Base-by-base conservation (phyloP, 768 basidiomycete genomes). In the Podaxis sp. region DNA sequence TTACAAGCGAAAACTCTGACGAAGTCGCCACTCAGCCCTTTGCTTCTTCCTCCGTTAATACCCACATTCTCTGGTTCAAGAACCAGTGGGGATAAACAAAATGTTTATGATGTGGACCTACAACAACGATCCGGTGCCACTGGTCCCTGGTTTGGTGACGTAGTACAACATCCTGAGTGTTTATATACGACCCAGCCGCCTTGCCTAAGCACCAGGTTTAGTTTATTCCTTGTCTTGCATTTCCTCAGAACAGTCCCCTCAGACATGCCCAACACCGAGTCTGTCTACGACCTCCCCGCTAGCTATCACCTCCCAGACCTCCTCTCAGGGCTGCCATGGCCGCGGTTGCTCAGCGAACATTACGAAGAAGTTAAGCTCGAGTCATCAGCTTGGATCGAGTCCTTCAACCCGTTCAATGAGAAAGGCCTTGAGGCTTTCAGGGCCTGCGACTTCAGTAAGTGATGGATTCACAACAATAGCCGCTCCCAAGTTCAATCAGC, bases 401-500 rank as follows among this genome's bases (percentile, higher is more conserved):
- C 58, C 21, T 63, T 55, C 53, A 51, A 56, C 10, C 59, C 59
- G 2, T 63, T 63, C 53, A 40, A 63, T 21, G 59, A 60, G 6
- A 40, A 55, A 38, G 62, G 55, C 7, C 62, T 53, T 11, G 40
- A 36, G 13, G 52, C 50, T 13, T 63, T 63, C 53, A 42, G 53
- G 16, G 38, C 37, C 16, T 63, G 62, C 36, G 62, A 63, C 27
- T 61, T 63, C 32, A 63, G 62, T 63, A 61, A 3, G 62, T 62
- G 11, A 18, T 53, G 3, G 11, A 27, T 36, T 32, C 9, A 18
- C 23, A 5, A 18, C 13, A 25, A 48, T 21, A 11, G 11, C 23
- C 2, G 11, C 25, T 18, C 52, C 37, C 9, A 11, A 3, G 10
- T 23, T 54, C n/a, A 38, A 36, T 4, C 21, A 18, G 25, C 10